phyloP scores from a whole-genome alignment of 129 eudicot genomes.

The Pittosporum tobira region DNA sequence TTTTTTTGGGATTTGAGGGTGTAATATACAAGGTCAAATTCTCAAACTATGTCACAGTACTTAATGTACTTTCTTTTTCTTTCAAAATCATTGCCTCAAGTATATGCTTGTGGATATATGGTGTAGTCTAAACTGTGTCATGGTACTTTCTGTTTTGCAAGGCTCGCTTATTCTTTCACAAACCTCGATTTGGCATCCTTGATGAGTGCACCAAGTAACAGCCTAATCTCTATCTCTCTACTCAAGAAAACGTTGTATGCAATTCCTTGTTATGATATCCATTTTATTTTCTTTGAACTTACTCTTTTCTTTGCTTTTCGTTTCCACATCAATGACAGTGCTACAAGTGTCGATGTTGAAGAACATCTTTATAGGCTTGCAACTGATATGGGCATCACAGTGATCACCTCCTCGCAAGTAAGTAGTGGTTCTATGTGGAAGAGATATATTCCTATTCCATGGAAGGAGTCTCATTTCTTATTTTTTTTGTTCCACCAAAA shows the following conservation, averaged over 20 bases:
- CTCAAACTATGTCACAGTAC: not conserved
- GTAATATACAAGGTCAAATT: not conserved
- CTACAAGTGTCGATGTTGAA: constrained; percentile 96
- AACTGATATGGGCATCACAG: constrained; percentile 65
- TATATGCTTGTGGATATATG: not conserved
- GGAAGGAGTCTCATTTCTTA: too few relatives aligned
- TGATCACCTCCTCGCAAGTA: constrained; percentile 93
- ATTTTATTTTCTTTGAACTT: too few relatives aligned
- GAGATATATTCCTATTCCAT: too few relatives aligned
- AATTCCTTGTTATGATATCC: not conserved
- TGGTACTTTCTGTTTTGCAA: constrained; percentile 21
- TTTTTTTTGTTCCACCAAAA: not conserved
- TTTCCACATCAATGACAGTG: constrained; percentile 31
- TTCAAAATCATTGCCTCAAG: not conserved
- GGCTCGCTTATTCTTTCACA: constrained; percentile 99
- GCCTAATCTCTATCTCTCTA: not conserved
- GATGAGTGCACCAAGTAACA: constrained; percentile 96
- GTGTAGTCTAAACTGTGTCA: not conserved
- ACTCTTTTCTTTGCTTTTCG: not conserved
- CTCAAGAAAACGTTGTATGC: not conserved
- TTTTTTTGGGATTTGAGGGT: too few relatives aligned
- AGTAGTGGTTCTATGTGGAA: not conserved
- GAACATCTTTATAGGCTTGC: constrained; percentile 91
- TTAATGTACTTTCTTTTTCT: not conserved
- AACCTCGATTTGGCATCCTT: constrained; percentile 85